These are phyloP conservation scores for Lachnellula occidentalis DNA, from an alignment of 2,329 filamentous ascomycete species.

Conservation along the genomic window DNA sequence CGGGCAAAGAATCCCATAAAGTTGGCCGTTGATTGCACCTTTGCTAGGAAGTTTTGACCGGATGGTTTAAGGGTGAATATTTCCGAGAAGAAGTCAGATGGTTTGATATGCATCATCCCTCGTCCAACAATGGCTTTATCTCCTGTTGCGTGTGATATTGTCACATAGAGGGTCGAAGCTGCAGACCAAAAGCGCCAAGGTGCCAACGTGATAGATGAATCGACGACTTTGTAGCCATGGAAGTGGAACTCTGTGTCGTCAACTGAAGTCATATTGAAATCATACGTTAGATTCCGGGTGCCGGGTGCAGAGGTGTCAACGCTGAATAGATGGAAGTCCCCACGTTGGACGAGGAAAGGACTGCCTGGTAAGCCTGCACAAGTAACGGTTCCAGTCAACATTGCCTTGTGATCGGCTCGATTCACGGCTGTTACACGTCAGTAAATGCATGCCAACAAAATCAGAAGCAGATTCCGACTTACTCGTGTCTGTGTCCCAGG, in stretches of 20 bases:
- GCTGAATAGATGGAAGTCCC: conserved; percentile 53
- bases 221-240: conserved; percentile 57
- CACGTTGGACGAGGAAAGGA: conserved; percentile 55
- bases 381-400: conserved; percentile 54
- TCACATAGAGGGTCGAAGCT: conserved; percentile 58
- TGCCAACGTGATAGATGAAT: conserved; percentile 53
- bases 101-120: conserved; percentile 53
- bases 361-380: conserved; percentile 50
- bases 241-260: conserved; percentile 50
- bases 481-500: conserved; percentile 46
- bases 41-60: conserved; percentile 41
- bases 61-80: conserved; percentile 48
- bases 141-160: conserved; percentile 38
- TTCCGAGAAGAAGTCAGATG: conserved; percentile 49
- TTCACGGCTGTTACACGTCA: conserved; percentile 33
- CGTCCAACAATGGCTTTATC: conserved; percentile 43
- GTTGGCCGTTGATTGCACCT: conserved; percentile 39
- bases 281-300: conserved; percentile 54
- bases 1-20: conserved; percentile 53
- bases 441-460: not conserved
- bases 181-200: conserved; percentile 54
- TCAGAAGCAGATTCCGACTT: conserved; percentile 7
- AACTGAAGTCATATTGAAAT: conserved; percentile 54
- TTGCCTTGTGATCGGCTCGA: conserved; percentile 44
- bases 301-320: conserved; percentile 48